Evolutionary conservation across 257 asterid species (phyloP), one percentile per base, ranked within the genome.

Genomic region (Nicotiana benthamiana): DNA sequence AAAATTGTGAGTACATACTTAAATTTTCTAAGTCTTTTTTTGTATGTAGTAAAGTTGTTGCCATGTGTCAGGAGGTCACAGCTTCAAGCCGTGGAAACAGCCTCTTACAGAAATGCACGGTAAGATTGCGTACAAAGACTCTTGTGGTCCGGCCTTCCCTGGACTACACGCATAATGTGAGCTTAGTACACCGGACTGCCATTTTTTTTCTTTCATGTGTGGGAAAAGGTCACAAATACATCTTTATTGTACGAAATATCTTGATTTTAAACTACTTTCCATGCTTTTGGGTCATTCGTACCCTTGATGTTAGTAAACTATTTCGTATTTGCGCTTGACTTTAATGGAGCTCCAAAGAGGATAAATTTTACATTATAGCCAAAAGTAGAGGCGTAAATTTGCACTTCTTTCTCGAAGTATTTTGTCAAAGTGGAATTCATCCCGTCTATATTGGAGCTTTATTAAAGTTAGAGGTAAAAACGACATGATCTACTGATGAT

Each of bases 1-100:
- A 92, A 92, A 84, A 89, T 80, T 53, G 97, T 93, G 82, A 90
- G 98, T 78, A 78, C 4, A 17, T 1, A 17, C 61, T 54, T 54
- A 6, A 1, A 46, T 74, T 46, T 6, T 79, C 11, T 32, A 17
- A n/a, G 7, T 40, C 0, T 43, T 24, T n/a, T 48, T 57, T 43
- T 0, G 12, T 52, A 15, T 4, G 32, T 60, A 5, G 28, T 8
- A 36, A 36, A 36, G 43, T 36, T 36, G 43, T 1, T 36, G 9
- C 9, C 43, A 36, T 36, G 43, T 36, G 2, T 2, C 9, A 36
- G 43, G 9, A 36, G 43, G 43, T 36, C 43, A 36, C 2, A 0
- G 9, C 9, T 36, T 36, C 9, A 36, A 36, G 2, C 43, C 43
- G 43, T 7, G 9, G 8, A 36, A 34, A 36, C 43, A 36, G 0